Evolutionary conservation across 1,284 basidiomycete genomes (phyloP).

Genomic region (Athelia psychrophila): DNA sequence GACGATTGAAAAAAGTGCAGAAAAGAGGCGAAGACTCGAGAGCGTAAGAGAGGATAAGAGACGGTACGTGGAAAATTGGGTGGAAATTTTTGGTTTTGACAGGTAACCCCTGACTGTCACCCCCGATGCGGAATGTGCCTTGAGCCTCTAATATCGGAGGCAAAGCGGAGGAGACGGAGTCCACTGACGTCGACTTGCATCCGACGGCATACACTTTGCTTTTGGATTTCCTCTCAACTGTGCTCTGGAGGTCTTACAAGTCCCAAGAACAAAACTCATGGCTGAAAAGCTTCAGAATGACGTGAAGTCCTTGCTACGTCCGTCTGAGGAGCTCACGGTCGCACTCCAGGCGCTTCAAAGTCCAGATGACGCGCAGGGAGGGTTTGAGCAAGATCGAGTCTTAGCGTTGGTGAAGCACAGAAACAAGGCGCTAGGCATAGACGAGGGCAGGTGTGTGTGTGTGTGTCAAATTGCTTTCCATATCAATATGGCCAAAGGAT

Average conservation of each 20-base stretch:
- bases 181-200: not conserved
- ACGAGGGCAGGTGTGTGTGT: slow-evolving; percentile 36
- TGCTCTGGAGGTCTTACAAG: no score
- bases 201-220: no score
- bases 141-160: no score
- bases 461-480: not conserved
- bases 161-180: not conserved
- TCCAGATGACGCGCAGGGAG: slow-evolving; percentile 12
- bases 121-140: no score
- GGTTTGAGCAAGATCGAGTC: slow-evolving; percentile 27
- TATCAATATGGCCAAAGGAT: no score
- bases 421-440: slow-evolving; percentile 22
- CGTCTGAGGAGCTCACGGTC: slow-evolving; percentile 39
- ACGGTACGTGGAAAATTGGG: no score
- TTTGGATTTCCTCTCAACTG: no score
- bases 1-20: no score
- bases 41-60: no score
- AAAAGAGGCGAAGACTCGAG: no score
- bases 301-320: slow-evolving; percentile 25
- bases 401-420: slow-evolving; percentile 33
- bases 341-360: slow-evolving; percentile 28
- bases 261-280: not conserved
- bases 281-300: slow-evolving; percentile 2
- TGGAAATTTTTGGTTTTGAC: no score
- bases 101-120: no score